Evolutionary conservation across 331 rosid genomes (phyloP).

Genomic region (Rosa hybrid): DNA sequence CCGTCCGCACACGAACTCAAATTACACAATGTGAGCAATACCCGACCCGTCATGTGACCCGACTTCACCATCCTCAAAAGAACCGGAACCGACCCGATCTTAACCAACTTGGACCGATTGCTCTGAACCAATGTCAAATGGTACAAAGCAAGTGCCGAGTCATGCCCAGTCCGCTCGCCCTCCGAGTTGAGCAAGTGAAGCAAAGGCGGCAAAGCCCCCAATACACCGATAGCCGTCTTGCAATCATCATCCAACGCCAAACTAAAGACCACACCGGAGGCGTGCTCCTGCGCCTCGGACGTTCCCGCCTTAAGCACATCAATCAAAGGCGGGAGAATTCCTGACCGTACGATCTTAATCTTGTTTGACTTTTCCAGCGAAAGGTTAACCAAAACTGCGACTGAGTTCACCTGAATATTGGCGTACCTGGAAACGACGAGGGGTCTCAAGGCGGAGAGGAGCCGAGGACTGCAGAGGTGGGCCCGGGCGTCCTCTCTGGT

Average conservation of each 20-base stretch:
- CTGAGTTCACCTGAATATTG: conserved; percentile 61
- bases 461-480: conserved; percentile 48
- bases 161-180: conserved; percentile 74
- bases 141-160: conserved; percentile 78
- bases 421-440: conserved; percentile 49
- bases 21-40: conserved; percentile 51
- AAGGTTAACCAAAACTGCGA: conserved; percentile 77
- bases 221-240: conserved; percentile 80
- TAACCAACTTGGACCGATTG: conserved; percentile 73
- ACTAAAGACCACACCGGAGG: conserved; percentile 80
- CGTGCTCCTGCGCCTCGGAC: conserved; percentile 85
- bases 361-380: conserved; percentile 67
- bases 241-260: conserved; percentile 69
- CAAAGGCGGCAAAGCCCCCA: conserved; percentile 79
- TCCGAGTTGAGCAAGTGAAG: conserved; percentile 58
- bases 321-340: conserved; percentile 76
- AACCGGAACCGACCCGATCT: conserved; percentile 57
- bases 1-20: conserved; percentile 63
- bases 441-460: conserved; percentile 56
- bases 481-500: conserved; percentile 54
- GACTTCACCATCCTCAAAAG: conserved; percentile 56
- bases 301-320: conserved; percentile 63
- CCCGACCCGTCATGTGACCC: conserved; percentile 59
- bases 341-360: conserved; percentile 87
- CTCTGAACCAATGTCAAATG: conserved; percentile 74